Evolutionary conservation across 176 grass and related monocot genomes (phyloP), one percentile per base, ranked within the genome.

Genomic region (Pharus latifolius): DNA sequence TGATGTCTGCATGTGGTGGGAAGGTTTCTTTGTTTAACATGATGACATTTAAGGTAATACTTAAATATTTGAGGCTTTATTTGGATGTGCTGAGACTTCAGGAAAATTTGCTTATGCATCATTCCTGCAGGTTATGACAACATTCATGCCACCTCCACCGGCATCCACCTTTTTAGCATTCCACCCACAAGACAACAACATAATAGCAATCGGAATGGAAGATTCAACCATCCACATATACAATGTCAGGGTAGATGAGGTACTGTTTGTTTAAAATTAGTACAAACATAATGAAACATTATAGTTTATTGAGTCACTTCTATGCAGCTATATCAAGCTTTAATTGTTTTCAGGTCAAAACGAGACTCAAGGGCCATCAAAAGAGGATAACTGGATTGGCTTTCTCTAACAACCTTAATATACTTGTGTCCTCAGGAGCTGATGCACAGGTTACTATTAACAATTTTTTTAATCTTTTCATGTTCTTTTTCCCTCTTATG

Each of bases 211-310:
- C 68, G 94, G 94, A 89, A 98, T 98, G 94, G 94, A 98, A 80
- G 94, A 98, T 87, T 98, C 94, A 83, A 93, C 94, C 58, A 98
- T 98, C 72, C 86, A 98, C 70, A 98, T 98, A 75, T 98, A 98
- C 85, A 93, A 98, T 83, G 94, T 98, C 51, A 84, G 89, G 79
- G 94, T 98, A 67, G 94, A 98, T 75, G 89, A 92, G 94, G 94
- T 93, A 90, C 23, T 33, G 6, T 24, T 26, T 32, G 17, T 38
- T 20, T 49, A 55, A 63, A 18, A 3, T 33, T 23, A 70, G 43
- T 14, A n/a, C 24, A 49, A 41, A n/a, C 35, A 38, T 38, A 9
- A 38, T 9, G 9, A 38, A 38, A 9, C 35, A 50, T 49, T 58
- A 40, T 2, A 35, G 24, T 22, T 49, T 62, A 51, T 89, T 60